A percentile compares a stretch with the other conserved stretches of the same genome.
Evolutionary conservation across 208 protist genomes (phyloP).

Genomic region (Leptomonas seymouri): DNA sequence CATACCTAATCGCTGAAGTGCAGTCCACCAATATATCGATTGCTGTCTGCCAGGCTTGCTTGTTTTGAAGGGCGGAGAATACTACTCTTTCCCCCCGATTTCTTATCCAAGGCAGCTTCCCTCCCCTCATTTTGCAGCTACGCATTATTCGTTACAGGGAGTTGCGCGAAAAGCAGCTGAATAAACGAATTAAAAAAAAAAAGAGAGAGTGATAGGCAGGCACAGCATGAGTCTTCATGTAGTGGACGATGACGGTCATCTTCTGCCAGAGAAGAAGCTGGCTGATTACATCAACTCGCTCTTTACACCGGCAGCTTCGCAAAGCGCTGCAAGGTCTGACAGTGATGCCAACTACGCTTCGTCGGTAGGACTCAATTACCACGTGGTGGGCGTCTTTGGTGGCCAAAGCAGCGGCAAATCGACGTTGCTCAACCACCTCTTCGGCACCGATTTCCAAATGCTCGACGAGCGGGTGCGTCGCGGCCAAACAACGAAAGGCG

Average conservation of each 20-base stretch:
- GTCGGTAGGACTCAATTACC: conserved; percentile 65
- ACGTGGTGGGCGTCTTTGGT: conserved; percentile 95
- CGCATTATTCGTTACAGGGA: too few species aligned
- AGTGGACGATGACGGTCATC: conserved; percentile 66
- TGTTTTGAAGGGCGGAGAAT: too few species aligned
- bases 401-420: conserved; percentile 97
- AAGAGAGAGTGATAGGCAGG: too few species aligned
- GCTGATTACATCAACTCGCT: conserved; percentile 44
- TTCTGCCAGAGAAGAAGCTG: conserved; percentile 57
- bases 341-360: conserved; percentile 2
- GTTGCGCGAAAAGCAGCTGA: too few species aligned
- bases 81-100: too few species aligned
- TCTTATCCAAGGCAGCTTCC: too few species aligned
- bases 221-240: conserved; percentile 60
- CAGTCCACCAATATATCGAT: too few species aligned
- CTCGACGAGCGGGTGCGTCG: conserved; percentile 90
- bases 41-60: too few species aligned
- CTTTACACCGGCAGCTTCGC: conserved; percentile 2
- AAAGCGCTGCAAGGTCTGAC: background rate
- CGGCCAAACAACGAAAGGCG: conserved; percentile 96
- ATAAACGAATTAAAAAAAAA: too few species aligned
- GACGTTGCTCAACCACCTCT: conserved; percentile 97
- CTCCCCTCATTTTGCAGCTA: too few species aligned
- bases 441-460: conserved; percentile 94
- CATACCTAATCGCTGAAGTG: too few species aligned